Evolutionary conservation across 2,329 filamentous ascomycete genomes (phyloP), one percentile per base, ranked within the genome.

Genomic region (Iodosphaeria phyllophila): DNA sequence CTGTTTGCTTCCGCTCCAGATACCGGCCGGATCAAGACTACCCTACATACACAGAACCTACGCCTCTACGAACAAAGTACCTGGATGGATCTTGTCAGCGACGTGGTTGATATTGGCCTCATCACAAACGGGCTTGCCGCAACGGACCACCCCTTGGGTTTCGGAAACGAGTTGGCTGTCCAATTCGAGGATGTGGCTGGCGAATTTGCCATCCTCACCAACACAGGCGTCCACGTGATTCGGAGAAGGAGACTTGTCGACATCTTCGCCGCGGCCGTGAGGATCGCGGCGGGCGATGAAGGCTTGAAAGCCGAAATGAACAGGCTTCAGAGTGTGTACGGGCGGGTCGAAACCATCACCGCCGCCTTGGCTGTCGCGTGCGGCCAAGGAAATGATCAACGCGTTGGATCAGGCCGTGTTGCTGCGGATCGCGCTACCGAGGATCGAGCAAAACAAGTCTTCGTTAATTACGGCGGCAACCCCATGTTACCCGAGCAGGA

Each of bases 151-250:
- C 77, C 79, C 0, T 44, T 70, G 13, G 86, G 84, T 0, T 95
- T 92, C 40, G 84, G 86, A 8, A 98, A 98, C 38, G 89, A 98
- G 50, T 58, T 95, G 28, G 82, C 89, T 2, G 76, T 92, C n/a
- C 91, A 98, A 39, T 98, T 89, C 38, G 89, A 98, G 40, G 64
- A 78, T 30, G 59, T 72, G 0, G 38, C 37, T 13, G 71, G 75
- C 25, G 86, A 98, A 43, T 72, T 95, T 34, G 89, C 86, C 1
- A 70, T 98, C 23, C 60, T 98, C 27, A 95, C 89, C 16, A 92
- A 89, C 38, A 82, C 70, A 9, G 89, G 89, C 3, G 69, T 98
- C 26, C 82, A 93, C 39, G 65, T 92, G 6, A 68, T 95, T 27
- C 74, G 82, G 27, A 64, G 89, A 24, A 66, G 82, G 40, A 64